phyloP scores from a whole-genome alignment of 768 basidiomycete species.

The Fomitopsis pulvina region DNA sequence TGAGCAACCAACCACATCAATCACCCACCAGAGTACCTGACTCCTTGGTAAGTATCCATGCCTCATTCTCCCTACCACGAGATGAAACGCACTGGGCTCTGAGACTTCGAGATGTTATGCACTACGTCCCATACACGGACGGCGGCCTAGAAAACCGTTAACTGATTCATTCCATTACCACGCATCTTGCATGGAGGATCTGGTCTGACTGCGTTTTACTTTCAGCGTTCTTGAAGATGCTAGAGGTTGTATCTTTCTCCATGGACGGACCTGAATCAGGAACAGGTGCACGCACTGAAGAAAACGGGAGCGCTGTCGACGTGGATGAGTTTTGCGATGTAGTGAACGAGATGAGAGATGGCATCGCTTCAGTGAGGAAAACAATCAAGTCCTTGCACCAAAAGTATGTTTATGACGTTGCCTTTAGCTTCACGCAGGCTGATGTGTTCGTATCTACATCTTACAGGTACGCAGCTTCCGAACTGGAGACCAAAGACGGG shows the following conservation, averaged over 20 bases:
- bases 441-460: background rate
- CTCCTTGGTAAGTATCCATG: background rate
- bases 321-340: constrained; percentile 14
- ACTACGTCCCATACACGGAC: constrained; percentile 39
- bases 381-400: constrained; percentile 46
- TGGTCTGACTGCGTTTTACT: background rate
- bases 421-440: background rate
- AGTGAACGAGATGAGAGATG: constrained; percentile 52
- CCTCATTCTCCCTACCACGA: background rate
- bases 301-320: constrained; percentile 4
- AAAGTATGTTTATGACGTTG: constrained; percentile 35
- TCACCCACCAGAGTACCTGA: no score
- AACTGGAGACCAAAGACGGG: constrained; percentile 60
- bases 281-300: background rate
- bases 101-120: constrained; percentile 49
- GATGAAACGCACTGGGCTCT: constrained; percentile 68
- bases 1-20: no score
- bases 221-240: background rate
- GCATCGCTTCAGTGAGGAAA: constrained; percentile 55
- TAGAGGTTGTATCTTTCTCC: background rate
- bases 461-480: constrained; percentile 25
- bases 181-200: no score
- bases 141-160: constrained; percentile 65
- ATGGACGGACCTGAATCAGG: background rate
- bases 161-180: constrained; percentile 33